Conservation (phyloP, 805 yeast species). For the Wickerhamiella qilinensis region DNA sequence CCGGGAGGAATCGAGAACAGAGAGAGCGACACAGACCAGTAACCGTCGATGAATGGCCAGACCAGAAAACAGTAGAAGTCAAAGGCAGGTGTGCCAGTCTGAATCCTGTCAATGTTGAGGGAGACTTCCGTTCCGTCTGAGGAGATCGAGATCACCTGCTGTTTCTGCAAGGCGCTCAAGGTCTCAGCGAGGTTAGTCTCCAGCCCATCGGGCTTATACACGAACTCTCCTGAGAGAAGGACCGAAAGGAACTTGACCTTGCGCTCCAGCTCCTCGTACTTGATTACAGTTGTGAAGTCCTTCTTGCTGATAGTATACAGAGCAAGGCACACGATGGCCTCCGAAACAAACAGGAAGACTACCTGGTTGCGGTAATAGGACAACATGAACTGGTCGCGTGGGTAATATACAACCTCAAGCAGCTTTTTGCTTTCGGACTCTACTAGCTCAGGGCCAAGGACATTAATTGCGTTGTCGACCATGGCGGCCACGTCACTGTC, state of each 20-base stretch:
- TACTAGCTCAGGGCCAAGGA: constrained; percentile 25
- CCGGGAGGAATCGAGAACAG: constrained; percentile 21
- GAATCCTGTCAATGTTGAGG: constrained; percentile 10
- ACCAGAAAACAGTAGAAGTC: constrained; percentile 27
- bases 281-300: constrained; percentile 12
- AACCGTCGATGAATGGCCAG: constrained; percentile 31
- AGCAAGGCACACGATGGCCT: constrained; percentile 31
- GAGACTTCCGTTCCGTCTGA: constrained; percentile 11
- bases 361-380: constrained; percentile 42
- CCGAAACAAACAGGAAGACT: constrained; percentile 37
- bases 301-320: constrained; percentile 19
- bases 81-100: constrained; percentile 18
- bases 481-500: constrained; percentile 18
- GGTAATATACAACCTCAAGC: constrained; percentile 24
- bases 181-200: constrained; percentile 20
- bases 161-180: constrained; percentile 16
- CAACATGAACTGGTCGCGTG: constrained; percentile 37
- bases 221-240: constrained; percentile 26
- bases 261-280: constrained; percentile 16
- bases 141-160: constrained; percentile 17
- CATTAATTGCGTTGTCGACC: constrained; percentile 25
- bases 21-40: constrained; percentile 25
- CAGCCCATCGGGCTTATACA: constrained; percentile 24
- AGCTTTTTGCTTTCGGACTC: constrained; percentile 19
- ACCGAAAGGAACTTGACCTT: constrained; percentile 23